Percentiles rank a stretch among this genome's conserved stretches.
Conservation (phyloP, 2,329 filamentous ascomycete genomes). For the Nothopassalora personata region DNA sequence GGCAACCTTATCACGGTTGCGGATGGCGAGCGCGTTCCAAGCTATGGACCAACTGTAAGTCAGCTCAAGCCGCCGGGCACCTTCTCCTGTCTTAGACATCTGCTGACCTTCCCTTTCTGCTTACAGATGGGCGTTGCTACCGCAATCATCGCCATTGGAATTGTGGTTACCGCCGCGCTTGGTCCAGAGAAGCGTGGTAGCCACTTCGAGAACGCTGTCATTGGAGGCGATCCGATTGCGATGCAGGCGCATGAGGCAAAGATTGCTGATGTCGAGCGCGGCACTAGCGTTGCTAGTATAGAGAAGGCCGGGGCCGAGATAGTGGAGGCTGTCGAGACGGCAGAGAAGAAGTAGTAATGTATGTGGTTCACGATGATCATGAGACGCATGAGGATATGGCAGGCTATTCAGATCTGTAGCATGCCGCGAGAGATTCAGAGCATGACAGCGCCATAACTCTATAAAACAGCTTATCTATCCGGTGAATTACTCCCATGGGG, state of each 20-base stretch:
- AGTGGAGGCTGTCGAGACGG: constrained; percentile 10
- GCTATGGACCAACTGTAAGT: constrained; percentile 58
- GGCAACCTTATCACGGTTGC: constrained; percentile 47
- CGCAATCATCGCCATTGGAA: constrained; percentile 68
- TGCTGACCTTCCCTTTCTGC: too few relatives aligned
- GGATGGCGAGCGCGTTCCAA: constrained; percentile 56
- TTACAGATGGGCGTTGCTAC: constrained; percentile 64
- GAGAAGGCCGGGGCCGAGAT: constrained; percentile 3
- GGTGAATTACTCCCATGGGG: too few relatives aligned
- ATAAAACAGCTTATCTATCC: too few relatives aligned
- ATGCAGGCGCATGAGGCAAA: constrained; percentile 11
- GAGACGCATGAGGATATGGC: neutral
- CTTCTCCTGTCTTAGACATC: too few relatives aligned
- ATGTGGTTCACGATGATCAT: neutral
- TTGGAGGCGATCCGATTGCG: constrained; percentile 17
- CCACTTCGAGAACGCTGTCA: constrained; percentile 57
- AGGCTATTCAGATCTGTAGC: too few relatives aligned
- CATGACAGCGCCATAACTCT: too few relatives aligned
- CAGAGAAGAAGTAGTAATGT: neutral
- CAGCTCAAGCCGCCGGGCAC: too few relatives aligned
- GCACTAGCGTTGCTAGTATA: constrained; percentile 5
- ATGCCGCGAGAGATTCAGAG: too few relatives aligned
- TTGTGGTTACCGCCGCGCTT: constrained; percentile 61
- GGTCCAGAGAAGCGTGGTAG: constrained; percentile 71
- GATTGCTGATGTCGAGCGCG: constrained; percentile 13